Evolutionary conservation across 306 rosid genomes (phyloP).

Genomic region (Luffa aegyptiaca): DNA sequence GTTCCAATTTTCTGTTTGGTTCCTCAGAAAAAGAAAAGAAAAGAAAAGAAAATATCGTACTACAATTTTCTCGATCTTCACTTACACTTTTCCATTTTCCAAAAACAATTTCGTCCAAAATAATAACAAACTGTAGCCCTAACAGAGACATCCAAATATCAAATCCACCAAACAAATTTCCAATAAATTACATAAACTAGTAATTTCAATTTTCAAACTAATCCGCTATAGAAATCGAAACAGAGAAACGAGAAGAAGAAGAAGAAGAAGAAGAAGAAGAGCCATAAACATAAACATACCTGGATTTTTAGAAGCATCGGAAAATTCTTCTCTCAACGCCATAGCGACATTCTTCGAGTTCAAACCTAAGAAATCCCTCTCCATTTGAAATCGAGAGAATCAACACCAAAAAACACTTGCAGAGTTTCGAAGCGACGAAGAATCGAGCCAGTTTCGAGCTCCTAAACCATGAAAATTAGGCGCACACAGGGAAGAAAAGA

Average conservation of each 20-base stretch:
- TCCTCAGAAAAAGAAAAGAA: background rate
- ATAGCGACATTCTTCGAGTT: slow-evolving; percentile 26
- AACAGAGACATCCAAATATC: background rate
- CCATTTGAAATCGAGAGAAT: slow-evolving; percentile 25
- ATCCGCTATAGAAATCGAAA: background rate
- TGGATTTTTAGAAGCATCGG: slow-evolving; percentile 26
- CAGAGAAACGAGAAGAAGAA: background rate
- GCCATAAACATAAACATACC: slow-evolving; percentile 25
- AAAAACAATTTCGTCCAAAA: background rate
- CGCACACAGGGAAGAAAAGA: background rate
- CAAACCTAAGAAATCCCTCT: slow-evolving; percentile 66
- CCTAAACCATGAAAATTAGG: background rate
- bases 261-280: background rate
- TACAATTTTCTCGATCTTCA: background rate
- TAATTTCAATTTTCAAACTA: background rate
- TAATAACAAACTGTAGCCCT: background rate
- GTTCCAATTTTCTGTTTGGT: background rate
- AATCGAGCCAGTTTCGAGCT: background rate
- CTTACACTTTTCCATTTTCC: background rate
- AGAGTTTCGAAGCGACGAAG: background rate
- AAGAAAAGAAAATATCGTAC: background rate
- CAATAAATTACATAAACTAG: background rate
- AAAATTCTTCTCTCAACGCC: slow-evolving; percentile 26
- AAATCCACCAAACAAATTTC: background rate
- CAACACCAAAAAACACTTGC: background rate